Conservation (phyloP, 2,329 filamentous ascomycete genomes). For the Colletotrichum sp. region DNA sequence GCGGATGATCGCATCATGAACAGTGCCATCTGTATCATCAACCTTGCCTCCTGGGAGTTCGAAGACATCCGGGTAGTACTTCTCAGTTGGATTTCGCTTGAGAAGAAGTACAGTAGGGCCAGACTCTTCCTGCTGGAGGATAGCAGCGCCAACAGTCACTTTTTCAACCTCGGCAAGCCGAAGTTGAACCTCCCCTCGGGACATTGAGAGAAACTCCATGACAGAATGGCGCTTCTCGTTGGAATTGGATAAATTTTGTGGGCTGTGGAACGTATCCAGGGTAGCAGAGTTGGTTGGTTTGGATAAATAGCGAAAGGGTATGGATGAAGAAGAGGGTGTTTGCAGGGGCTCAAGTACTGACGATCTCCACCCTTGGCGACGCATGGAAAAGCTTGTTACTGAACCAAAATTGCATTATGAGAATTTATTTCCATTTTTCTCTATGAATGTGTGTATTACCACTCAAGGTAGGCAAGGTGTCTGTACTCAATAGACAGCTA, state of each 20-base stretch:
- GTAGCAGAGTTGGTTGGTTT: neutral
- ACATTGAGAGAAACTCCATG: neutral
- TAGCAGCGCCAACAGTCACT: neutral
- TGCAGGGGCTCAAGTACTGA: neutral
- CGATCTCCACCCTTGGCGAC: fast-evolving
- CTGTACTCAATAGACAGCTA: neutral
- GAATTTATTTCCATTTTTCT: fast-evolving
- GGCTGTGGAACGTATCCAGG: fast-evolving
- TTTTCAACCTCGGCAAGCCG: neutral
- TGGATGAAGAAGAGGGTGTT: neutral
- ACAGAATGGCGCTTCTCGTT: neutral
- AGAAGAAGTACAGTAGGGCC: neutral
- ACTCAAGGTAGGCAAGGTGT: neutral
- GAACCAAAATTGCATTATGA: neutral
- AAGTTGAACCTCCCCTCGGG: neutral
- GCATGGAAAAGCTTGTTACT: neutral
- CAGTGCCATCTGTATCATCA: neutral
- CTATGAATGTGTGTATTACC: neutral
- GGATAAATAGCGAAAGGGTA: neutral
- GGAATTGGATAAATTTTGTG: fast-evolving
- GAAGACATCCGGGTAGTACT: neutral
- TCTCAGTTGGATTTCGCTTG: neutral
- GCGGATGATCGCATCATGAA: neutral
- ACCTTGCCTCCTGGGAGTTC: neutral
- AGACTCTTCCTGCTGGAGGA: neutral